These are phyloP conservation scores for Acorus calamus DNA, from an alignment of 106 monocot species.

Conservation along the genomic window DNA sequence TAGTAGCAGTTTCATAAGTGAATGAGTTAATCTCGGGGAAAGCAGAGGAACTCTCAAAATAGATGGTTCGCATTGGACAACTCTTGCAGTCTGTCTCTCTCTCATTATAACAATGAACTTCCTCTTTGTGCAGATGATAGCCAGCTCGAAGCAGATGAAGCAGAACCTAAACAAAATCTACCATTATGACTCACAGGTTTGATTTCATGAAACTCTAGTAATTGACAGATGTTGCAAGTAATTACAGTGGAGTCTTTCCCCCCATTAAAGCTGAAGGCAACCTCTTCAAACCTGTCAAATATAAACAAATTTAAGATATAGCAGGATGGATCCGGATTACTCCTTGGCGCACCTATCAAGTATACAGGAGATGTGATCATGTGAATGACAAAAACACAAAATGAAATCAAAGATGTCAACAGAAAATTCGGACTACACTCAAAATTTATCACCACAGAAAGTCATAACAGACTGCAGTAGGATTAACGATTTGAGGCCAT, in stretches of 20 bases:
- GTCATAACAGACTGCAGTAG: too few species aligned
- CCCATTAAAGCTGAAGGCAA: constrained; percentile 99
- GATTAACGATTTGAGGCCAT: too few species aligned
- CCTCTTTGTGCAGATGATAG: constrained; percentile 48
- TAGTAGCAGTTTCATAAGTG: constrained; percentile 72
- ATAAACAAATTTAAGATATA: constrained; percentile 1
- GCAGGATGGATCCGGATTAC: background rate
- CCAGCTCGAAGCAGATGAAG: constrained; percentile 93
- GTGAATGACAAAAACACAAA: background rate
- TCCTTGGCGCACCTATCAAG: too few species aligned
- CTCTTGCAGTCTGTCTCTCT: constrained; percentile 18
- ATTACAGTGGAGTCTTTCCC: constrained; percentile 99
- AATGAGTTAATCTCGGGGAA: constrained; percentile 95
- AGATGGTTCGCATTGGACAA: constrained; percentile 82
- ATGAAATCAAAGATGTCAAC: background rate
- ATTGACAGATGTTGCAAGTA: background rate
- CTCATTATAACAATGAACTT: constrained; percentile 15
- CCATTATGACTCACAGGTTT: too few species aligned
- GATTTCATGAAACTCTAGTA: background rate
- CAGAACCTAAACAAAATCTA: constrained; percentile 42
- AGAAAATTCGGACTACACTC: background rate
- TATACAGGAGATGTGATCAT: too few species aligned
- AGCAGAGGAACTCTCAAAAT: constrained; percentile 80
- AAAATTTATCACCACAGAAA: too few species aligned
- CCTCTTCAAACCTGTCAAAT: constrained; percentile 70